Evolutionary conservation across 768 basidiomycete genomes (phyloP).

Genomic region (Pleurotus ostreatus): DNA sequence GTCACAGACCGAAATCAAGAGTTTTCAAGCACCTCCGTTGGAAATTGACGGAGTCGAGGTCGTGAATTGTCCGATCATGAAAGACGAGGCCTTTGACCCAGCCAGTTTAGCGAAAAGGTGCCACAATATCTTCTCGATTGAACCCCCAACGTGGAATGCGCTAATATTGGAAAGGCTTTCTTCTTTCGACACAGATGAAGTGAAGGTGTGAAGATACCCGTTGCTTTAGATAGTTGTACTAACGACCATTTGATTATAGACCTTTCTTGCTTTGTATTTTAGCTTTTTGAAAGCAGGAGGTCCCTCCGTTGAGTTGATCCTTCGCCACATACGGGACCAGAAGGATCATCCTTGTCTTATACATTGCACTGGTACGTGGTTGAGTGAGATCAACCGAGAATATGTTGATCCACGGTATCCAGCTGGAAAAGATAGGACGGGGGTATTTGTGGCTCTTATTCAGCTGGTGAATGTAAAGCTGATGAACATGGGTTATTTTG

Average conservation of each 20-base stretch:
- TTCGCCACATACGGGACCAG: conserved; percentile 32
- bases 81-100: conserved; percentile 24
- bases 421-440: conserved; percentile 44
- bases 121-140: no score
- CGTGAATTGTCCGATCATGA: conserved; percentile 23
- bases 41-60: conserved; percentile 27
- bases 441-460: conserved; percentile 31
- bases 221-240: background rate
- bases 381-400: no score
- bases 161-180: conserved; percentile 17
- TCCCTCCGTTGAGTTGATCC: conserved; percentile 26
- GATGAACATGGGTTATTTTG: background rate
- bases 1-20: conserved; percentile 29
- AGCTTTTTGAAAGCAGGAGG: conserved; percentile 28
- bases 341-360: conserved; percentile 35
- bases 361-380: conserved; percentile 36
- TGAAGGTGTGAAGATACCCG: conserved; percentile 17
- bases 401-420: background rate
- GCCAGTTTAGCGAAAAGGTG: conserved; percentile 15
- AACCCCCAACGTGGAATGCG: no score
- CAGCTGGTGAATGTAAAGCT: conserved; percentile 14
- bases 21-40: conserved; percentile 24
- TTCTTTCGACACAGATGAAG: conserved; percentile 20
- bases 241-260: conserved; percentile 15
- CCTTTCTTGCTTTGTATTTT: conserved; percentile 24